Evolutionary conservation across 306 rosid genomes (phyloP), one percentile per base, ranked within the genome.

Genomic region (Lathyrus sativus): DNA sequence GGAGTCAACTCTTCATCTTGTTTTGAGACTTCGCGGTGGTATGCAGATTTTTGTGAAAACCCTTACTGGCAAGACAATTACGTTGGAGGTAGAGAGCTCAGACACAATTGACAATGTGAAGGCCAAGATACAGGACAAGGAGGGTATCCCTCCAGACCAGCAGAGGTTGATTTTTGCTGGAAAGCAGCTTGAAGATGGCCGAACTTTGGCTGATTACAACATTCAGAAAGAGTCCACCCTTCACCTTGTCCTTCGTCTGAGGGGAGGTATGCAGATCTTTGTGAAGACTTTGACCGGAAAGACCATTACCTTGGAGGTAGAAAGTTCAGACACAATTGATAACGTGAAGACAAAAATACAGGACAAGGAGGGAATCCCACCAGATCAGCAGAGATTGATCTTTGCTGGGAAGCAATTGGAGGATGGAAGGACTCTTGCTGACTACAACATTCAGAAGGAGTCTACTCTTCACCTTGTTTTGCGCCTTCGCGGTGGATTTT

Each of bases 81-180:
- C 76, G 2, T 17, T 72, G n/a, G 76, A 72, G 69, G 76, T 72
- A 0, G 76, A 72, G 53, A 72, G 76, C 31, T 72, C 76, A 1
- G 76, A 72, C 62, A 72, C 76, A 0, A 61, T 72, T 2, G 76
- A 72, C 31, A 72, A 72, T 37, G 76, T 72, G 0, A 72, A 72
- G 17, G 53, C 76, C 0, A 73, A 73, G 71, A 73, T 73, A 0
- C 77, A 73, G 13, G 77, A 73, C 45, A 73, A 73, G 14, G 77
- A 73, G 37, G 77, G 77, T 2, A 73, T 73, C 0, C 77, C 77
- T 1, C 77, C 77, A 14, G 77, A 73, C 4, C 77, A 73, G 24
- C 77, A 73, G 1, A 73, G 77, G 24, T 2, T 73, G 11, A 73
- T 73, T 4, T 73, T 73, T 62, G 77, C 77, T 15, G 77, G 73